Evolutionary conservation across 129 eudicot species (phyloP).

Genomic region (Chrysanthemum lavandulifolium): DNA sequence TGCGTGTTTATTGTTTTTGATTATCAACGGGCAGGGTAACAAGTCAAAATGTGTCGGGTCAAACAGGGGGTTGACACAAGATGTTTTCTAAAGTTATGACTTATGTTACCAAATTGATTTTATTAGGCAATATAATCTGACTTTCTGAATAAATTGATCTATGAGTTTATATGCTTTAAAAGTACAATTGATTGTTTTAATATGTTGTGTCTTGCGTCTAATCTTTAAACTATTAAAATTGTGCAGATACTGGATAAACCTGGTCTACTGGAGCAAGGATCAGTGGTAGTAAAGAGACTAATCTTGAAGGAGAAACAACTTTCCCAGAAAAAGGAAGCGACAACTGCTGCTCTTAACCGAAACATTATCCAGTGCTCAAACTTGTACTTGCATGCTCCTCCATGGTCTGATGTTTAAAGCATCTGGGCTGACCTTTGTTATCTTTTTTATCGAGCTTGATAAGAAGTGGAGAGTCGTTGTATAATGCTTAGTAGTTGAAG

Average conservation of each 20-base stretch:
- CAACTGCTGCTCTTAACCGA: constrained; percentile 60
- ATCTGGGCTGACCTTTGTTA: too few relatives aligned
- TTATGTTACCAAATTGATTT: too few relatives aligned
- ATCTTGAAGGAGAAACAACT: constrained; percentile 57
- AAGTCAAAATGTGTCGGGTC: neutral
- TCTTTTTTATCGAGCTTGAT: constrained; percentile 6
- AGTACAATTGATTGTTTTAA: neutral
- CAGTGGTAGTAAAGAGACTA: constrained; percentile 58
- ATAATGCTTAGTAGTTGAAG: constrained; percentile 23
- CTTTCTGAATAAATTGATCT: neutral
- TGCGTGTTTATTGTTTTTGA: constrained; percentile 17
- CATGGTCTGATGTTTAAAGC: neutral
- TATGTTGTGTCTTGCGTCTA: neutral
- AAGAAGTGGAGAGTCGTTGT: constrained; percentile 14
- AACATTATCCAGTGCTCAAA: constrained; percentile 18
- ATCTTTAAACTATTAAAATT: neutral
- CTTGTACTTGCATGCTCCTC: constrained; percentile 19
- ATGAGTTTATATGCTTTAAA: neutral
- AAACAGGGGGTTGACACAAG: neutral
- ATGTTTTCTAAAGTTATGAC: neutral
- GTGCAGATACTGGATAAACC: constrained; percentile 75
- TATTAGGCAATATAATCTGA: too few relatives aligned
- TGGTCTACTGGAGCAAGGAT: constrained; percentile 71
- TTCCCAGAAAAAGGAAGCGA: constrained; percentile 25
- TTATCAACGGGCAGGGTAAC: neutral